Evolutionary conservation across 306 rosid species (phyloP), one percentile per base, ranked within the genome.

Genomic region (Castanospermum australe): DNA sequence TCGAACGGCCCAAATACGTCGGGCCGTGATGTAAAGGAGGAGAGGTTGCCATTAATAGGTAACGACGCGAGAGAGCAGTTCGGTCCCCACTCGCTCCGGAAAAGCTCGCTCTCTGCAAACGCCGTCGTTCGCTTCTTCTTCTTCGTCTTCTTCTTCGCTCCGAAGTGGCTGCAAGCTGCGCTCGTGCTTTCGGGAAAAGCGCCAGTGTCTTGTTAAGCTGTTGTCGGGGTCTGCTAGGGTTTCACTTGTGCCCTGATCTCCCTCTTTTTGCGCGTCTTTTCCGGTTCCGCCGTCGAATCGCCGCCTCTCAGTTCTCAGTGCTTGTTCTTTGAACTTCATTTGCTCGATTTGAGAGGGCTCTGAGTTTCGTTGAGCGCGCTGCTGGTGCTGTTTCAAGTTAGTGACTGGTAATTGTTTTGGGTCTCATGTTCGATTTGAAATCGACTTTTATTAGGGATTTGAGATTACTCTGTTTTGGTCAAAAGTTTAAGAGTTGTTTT

Each of bases 231-330:
- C 67, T 25, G 5, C 22, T 70, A 82, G 82, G 86, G 82, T 82
- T 82, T 82, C 86, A 22, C 17, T 62, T n/a, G 4, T 9, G 13
- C 73, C 4, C 38, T 35, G 73, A 81, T 75, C 81, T 76, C n/a
- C 18, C 55, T 63, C 15, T 51, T 33, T 20, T n/a, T 1, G 0
- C 33, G 62, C 22, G 30, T 8, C 20, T 59, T n/a, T 3, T 44
- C 25, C 10, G 14, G 0, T 44, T 18, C 75, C 51, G 6, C 17
- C 22, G 24, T 48, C 52, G 61, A 69, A 39, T 76, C 33, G 38
- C 73, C 5, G 67, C 59, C 12, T 64, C 59, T 15, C 70, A 2
- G 15, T 69, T 73, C 6, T 2, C 10, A 2, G n/a, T n/a, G n/a
- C n/a, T n/a, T n/a, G n/a, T n/a, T n/a, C n/a, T n/a, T n/a, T n/a